These are phyloP conservation scores for Leptodermis oblonga DNA, from an alignment of 257 asterid species.

Conservation along the genomic window DNA sequence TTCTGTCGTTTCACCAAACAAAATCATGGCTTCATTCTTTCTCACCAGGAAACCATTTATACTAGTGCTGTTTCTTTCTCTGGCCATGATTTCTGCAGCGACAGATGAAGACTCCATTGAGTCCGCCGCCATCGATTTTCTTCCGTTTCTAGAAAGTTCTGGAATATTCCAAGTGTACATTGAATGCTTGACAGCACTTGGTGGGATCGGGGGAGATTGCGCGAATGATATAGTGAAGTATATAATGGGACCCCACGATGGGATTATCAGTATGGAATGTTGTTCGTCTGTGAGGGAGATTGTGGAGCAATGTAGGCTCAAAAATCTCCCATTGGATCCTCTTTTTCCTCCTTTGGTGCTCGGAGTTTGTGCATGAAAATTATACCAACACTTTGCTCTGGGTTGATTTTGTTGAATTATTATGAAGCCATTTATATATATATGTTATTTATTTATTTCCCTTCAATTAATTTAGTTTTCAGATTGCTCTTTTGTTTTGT, in stretches of 20 bases:
- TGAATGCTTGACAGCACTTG: conserved; percentile 1
- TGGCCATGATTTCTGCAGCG: background rate
- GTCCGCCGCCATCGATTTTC: too few species aligned
- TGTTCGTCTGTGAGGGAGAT: background rate
- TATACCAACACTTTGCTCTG: too few species aligned
- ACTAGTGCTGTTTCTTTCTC: background rate
- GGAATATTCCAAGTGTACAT: background rate
- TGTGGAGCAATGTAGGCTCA: conserved; percentile 3
- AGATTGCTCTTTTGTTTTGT: too few species aligned
- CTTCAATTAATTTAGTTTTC: too few species aligned
- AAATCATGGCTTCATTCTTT: background rate
- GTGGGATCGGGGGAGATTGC: background rate
- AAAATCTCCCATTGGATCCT: background rate
- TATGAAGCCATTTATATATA: too few species aligned
- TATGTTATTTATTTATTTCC: too few species aligned
- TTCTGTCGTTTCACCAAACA: background rate
- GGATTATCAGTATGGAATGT: background rate
- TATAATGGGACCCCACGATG: background rate
- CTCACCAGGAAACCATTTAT: background rate
- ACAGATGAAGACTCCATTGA: background rate
- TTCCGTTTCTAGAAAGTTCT: background rate
- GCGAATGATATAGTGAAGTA: background rate
- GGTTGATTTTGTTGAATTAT: too few species aligned
- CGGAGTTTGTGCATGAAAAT: conserved; percentile 3
- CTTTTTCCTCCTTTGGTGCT: background rate